Evolutionary conservation across 495 filamentous ascomycete species (phyloP), one percentile per base, ranked within the genome.

Genomic region (Penicillium coffeae): DNA sequence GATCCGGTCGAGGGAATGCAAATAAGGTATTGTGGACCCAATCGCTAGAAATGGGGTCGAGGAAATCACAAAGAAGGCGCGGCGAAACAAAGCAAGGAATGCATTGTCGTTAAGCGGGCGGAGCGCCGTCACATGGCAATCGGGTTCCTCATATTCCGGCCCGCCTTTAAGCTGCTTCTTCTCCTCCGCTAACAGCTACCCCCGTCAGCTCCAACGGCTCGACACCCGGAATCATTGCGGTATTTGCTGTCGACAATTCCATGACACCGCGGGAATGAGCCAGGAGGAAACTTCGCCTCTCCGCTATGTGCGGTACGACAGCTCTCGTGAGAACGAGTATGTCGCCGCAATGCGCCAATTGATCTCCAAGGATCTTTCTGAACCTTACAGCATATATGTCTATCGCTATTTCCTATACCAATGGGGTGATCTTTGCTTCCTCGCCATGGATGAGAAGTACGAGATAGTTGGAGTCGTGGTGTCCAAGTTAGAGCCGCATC

Each of bases 351-450:
- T 99, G 70, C 82, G 94, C 43, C 82, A 89, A 46, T 69, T 99
- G 60, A 99, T 99, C 63, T 95, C 91, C 21, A 93, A 92, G 51
- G 94, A 97, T 63, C 82, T 99, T 21, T 96, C 92, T 48, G 94
- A 99, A 63, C 94, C 94, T 1, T 99, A 99, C 70, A 97, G 93
- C 71, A 96, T 99, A 63, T 99, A 97, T 70, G 94, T 99, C 41
- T 99, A 97, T 72, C 82, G 94, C 21, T 99, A 97, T 72, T 99
- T 99, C 62, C 75, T 99, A 14, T 96, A 93, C 64, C 89, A 96
- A 82, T 99, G 94, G 94, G 89, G 88, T 15, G 85, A 97, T 55
- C 74, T 99, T 16, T 97, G 94, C 60, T 97, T 88, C 64, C 88
- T 98, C 78, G 87, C 89, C 6, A 76, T 94, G 48, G 78, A 92